Base-by-base conservation (phyloP, 2,329 filamentous ascomycete genomes). In the Aureobasidium sp. region DNA sequence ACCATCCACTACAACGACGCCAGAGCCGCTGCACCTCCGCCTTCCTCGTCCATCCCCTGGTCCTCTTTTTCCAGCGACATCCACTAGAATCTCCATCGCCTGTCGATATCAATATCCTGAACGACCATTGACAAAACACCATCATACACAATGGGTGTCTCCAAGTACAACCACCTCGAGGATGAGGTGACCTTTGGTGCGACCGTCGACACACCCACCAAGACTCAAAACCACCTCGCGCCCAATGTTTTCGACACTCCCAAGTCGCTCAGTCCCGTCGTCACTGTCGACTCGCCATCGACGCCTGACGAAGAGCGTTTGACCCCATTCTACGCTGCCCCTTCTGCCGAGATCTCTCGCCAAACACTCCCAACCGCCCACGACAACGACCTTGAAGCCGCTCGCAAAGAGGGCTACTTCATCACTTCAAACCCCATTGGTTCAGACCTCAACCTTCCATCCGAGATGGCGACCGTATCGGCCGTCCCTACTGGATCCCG, bases 271-370 rank as follows among this genome's bases (percentile, higher is more conserved):
- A 70, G 72, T 52, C 71, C 71, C 22, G 67, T 67, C 34, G 68
- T 68, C 52, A 71, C 73, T 14, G 64, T 66, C 48, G 69, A 72
- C 56, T 66, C 64, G 64, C 64, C 64, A 70, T 67, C 67, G 14
- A 68, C 70, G 12, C 64, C 76, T 29, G 75, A 77, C 72, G 51
- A 77, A 72, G 51, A 76, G 39, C 75, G 77, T 59, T 79, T 79
- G 29, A 74, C 77, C 22, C 74, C 75, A 62, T 78, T 76, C n/a
- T 70, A 77, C 69, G 48, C 42, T 53, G 60, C 36, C n/a, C 48
- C 49, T 62, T 67, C 58, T 63, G 66, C 64, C 45, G 42, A 44
- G 57, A 47, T 63, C 52, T 65, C 37, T 27, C 42, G 57, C 47
- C 61, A 57, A 22, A 48, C 60, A 58, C 60, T 57, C 22, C 49